A percentile compares a stretch with the other conserved stretches of the same genome.
Evolutionary conservation across 1,139 yeast species (phyloP).

Genomic region (Lodderomyces margitis): DNA sequence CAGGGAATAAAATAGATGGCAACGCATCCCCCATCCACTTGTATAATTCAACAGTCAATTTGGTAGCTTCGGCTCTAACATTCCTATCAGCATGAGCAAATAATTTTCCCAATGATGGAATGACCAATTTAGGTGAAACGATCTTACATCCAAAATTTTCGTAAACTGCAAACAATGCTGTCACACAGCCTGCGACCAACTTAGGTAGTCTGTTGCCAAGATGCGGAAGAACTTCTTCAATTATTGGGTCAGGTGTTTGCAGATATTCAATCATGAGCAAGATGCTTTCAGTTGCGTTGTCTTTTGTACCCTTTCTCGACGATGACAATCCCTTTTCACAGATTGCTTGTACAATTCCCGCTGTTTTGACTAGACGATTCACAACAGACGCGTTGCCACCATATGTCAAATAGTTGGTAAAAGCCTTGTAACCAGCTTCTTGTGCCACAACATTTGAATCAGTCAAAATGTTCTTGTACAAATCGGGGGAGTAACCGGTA

Average conservation of each 20-base stretch:
- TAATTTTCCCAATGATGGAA: constrained; percentile 62
- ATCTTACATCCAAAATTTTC: constrained; percentile 69
- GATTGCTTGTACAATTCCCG: constrained; percentile 53
- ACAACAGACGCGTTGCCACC: constrained; percentile 49
- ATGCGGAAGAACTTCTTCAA: constrained; percentile 67
- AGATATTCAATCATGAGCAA: constrained; percentile 59
- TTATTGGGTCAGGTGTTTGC: constrained; percentile 61
- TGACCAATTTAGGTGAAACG: constrained; percentile 57
- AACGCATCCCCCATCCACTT: constrained; percentile 74
- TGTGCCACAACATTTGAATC: constrained; percentile 93
- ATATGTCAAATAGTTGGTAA: constrained; percentile 55
- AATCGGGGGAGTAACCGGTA: constrained; percentile 32
- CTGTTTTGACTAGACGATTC: constrained; percentile 30
- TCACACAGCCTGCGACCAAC: constrained; percentile 66
- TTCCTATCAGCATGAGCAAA: constrained; percentile 86
- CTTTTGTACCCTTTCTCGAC: constrained; percentile 72
- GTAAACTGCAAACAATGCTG: constrained; percentile 56
- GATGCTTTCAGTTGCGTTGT: constrained; percentile 61
- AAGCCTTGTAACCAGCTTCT: constrained; percentile 68
- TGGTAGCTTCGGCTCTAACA: constrained; percentile 78
- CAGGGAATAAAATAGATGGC: constrained; percentile 59
- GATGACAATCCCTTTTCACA: constrained; percentile 83
- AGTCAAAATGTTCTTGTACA: constrained; percentile 55
- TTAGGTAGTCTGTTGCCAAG: constrained; percentile 71
- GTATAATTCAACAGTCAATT: constrained; percentile 67